Evolutionary conservation across 805 yeast genomes (phyloP), one percentile per base, ranked within the genome.

Genomic region (Teunomyces cretensis): DNA sequence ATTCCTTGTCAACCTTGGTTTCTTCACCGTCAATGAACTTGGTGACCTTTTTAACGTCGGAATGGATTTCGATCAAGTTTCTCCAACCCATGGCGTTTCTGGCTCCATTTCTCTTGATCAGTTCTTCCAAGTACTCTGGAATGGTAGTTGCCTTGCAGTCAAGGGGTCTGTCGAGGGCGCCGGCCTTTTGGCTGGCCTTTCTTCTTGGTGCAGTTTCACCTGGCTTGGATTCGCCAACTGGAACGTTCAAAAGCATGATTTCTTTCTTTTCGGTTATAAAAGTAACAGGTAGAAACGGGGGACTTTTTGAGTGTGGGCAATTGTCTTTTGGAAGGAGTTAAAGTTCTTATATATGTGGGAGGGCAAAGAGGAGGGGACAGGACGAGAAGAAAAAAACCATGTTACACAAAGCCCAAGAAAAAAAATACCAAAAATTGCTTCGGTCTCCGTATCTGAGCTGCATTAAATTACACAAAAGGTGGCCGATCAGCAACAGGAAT

Each of bases 191-290:
- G 40, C 79, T 68, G 46, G 69, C 69, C 56, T 76, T 81, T 70
- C 90, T 79, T 70, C 91, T 79, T 55, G 94, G 92, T 9, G 92
- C 92, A 28, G 94, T 85, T 66, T 87, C 94, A 49, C 88, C 88
- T 13, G 77, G 76, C 53, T 77, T 77, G 38, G 88, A 86, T 57
- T 81, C 81, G 19, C 89, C 91, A 31, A 84, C 87, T 17, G 81
- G 80, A 11, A 82, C 86, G 17, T 75, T 43, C 15, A 39, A 27
- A 26, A 38, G 32, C 32, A 38, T 28, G 35, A 9, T 36, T 38
- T 19, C 22, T 19, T 19, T 19, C 22, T 6, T 3, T 19, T 4
- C 3, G 22, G 3, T 19, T 4, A 19, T 19, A 19, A 19, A 19
- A 19, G 22, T 19, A 19, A 19, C 22, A 19, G 6, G 6, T 4